Percentiles rank a stretch among this genome's conserved stretches.
Evolutionary conservation across 2,329 filamentous ascomycete genomes (phyloP).

Genomic region (Aureobasidium lini): DNA sequence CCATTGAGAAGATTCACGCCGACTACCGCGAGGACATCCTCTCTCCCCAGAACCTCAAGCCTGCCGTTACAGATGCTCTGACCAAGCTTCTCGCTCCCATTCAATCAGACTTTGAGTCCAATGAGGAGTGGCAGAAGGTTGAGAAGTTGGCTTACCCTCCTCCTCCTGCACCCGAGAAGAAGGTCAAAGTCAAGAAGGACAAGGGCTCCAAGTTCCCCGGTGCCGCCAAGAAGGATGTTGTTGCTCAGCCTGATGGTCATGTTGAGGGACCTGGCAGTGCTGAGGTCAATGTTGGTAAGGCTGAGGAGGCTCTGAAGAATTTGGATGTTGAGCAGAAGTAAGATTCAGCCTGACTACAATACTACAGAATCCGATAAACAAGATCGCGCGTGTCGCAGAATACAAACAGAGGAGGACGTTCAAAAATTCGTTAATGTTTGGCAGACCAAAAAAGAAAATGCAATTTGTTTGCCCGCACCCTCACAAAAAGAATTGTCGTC

Average conservation of each 20-base stretch:
- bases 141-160: constrained; percentile 76
- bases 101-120: constrained; percentile 61
- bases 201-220: constrained; percentile 61
- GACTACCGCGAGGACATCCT: constrained; percentile 57
- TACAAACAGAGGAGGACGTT: no score
- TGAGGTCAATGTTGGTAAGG: constrained; percentile 34
- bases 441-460: no score
- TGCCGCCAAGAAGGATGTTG: constrained; percentile 22
- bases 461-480: no score
- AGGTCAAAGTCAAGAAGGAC: constrained; percentile 68
- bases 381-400: no score
- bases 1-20: constrained; percentile 56
- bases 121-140: constrained; percentile 72
- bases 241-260: constrained; percentile 39
- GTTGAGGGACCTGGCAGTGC: constrained; percentile 36
- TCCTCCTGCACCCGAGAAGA: constrained; percentile 49
- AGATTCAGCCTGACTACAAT: no score
- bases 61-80: constrained; percentile 69
- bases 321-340: constrained; percentile 20
- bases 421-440: no score
- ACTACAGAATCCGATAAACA: no score
- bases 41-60: constrained; percentile 80
- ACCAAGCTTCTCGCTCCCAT: constrained; percentile 71
- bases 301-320: constrained; percentile 33
- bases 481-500: no score